Conservation (phyloP, 2,329 filamentous ascomycete species). For the Alternaria panax region DNA sequence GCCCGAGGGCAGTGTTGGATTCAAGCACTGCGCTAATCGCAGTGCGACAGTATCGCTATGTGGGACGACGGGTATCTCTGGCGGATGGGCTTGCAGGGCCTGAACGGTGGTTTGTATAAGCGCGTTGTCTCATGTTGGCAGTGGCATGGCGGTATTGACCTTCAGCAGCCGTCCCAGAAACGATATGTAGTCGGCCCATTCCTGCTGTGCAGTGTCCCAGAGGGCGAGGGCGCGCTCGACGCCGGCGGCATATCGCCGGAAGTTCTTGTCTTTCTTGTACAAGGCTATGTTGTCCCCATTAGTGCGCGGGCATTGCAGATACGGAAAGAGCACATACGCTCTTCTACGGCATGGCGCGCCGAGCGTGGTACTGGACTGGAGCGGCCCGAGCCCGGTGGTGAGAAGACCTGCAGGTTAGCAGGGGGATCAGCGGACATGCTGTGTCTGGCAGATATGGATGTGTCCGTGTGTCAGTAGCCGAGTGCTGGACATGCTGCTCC, state of each 20-base stretch:
- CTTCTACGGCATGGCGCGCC: conserved; percentile 78
- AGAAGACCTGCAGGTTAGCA: conserved; percentile 54
- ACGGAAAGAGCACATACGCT: conserved; percentile 65
- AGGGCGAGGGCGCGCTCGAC: conserved; percentile 87
- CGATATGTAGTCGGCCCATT: conserved; percentile 99
- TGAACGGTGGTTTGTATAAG: conserved; percentile 51
- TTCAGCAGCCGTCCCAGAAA: conserved; percentile 91
- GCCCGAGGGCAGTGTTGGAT: conserved; percentile 89
- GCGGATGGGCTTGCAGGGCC: conserved; percentile 87
- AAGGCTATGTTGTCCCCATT: conserved; percentile 56
- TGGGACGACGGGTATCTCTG: conserved; percentile 75
- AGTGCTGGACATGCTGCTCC: conserved; percentile 42
- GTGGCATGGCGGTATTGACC: conserved; percentile 58
- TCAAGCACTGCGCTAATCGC: conserved; percentile 92
- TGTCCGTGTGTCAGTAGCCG: conserved; percentile 25
- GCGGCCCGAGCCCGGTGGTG: conserved; percentile 84
- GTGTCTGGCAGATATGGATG: conserved; percentile 26
- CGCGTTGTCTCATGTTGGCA: conserved; percentile 19
- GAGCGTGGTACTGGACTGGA: conserved; percentile 77
- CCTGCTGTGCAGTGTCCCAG: conserved; percentile 92
- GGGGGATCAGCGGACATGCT: conserved; percentile 51
- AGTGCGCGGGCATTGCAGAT: conserved; percentile 4
- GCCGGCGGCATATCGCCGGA: conserved; percentile 86
- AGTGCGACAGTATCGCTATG: conserved; percentile 85
- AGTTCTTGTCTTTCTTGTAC: conserved; percentile 69